Conservation (phyloP, 306 rosid species). For the Cucurbita moschata region DNA sequence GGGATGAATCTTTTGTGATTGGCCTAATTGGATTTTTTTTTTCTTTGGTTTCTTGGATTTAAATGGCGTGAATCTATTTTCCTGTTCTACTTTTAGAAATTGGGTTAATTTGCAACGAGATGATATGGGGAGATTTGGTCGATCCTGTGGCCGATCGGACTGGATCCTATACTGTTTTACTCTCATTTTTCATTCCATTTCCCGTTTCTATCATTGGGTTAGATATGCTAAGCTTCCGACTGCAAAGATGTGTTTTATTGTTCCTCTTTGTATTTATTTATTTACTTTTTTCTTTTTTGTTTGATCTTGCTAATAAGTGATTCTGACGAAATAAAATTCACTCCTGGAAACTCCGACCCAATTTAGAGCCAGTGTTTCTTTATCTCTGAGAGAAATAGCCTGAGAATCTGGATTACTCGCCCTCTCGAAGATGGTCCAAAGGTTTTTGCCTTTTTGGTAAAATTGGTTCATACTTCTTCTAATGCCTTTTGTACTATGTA, state of each 20-base stretch:
- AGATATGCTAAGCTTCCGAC: not conserved
- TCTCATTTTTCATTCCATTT: not conserved
- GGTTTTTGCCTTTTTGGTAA: not conserved
- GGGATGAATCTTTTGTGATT: not conserved
- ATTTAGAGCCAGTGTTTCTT: not conserved
- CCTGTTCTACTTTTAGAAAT: not conserved
- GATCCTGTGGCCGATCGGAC: not conserved
- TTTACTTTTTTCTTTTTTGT: no score
- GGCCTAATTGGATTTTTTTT: not conserved
- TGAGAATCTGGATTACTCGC: not conserved
- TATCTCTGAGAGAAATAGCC: not conserved
- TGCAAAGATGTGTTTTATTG: not conserved
- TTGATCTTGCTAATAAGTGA: not conserved
- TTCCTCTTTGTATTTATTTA: no score
- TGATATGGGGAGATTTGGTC: not conserved
- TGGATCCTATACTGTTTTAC: not conserved
- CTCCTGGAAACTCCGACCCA: not conserved
- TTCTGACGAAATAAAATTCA: not conserved
- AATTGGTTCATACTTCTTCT: not conserved
- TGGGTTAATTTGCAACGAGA: not conserved
- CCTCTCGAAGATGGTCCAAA: not conserved
- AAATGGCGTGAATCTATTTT: not conserved
- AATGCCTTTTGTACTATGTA: not conserved
- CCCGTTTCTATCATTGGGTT: not conserved
- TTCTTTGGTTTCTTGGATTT: not conserved